phyloP scores from a whole-genome alignment of 1,284 basidiomycete genomes.

The Malassezia nana region DNA sequence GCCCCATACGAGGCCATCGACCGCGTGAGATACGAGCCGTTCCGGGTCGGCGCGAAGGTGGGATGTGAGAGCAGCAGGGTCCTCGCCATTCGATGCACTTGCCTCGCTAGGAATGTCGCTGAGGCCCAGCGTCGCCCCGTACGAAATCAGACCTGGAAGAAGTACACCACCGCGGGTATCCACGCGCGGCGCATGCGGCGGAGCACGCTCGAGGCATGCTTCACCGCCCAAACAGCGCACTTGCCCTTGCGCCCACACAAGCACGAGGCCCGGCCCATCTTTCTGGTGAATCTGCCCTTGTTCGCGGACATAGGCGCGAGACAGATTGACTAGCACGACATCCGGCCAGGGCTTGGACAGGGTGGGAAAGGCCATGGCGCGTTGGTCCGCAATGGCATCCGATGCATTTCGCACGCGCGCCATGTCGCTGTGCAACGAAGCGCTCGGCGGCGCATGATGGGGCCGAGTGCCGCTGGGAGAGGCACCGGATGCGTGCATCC shows the following conservation, averaged over 20 bases:
- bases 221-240: slow-evolving; percentile 21
- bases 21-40: slow-evolving; percentile 20
- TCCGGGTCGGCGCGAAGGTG: slow-evolving; percentile 10
- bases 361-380: slow-evolving; percentile 28
- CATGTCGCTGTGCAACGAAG: slow-evolving; percentile 17
- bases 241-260: slow-evolving; percentile 21
- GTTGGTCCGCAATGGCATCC: slow-evolving; percentile 22
- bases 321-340: slow-evolving; percentile 28
- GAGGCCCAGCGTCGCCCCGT: slow-evolving; percentile 31
- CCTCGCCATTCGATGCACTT: slow-evolving; percentile 25
- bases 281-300: background rate
- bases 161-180: slow-evolving; percentile 22
- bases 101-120: slow-evolving; percentile 33
- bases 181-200: slow-evolving; percentile 1
- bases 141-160: slow-evolving; percentile 21
- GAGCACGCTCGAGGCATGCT: slow-evolving; percentile 6
- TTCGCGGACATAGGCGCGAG: slow-evolving; percentile 11
- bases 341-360: slow-evolving; percentile 10
- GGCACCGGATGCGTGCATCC: background rate
- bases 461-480: background rate
- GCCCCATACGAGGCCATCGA: slow-evolving; percentile 32
- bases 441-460: background rate
- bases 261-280: slow-evolving; percentile 3
- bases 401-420: slow-evolving; percentile 19
- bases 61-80: background rate